phyloP scores from a whole-genome alignment of 371 early-diverging fungal genomes.

The Saksenaea vasiformis region DNA sequence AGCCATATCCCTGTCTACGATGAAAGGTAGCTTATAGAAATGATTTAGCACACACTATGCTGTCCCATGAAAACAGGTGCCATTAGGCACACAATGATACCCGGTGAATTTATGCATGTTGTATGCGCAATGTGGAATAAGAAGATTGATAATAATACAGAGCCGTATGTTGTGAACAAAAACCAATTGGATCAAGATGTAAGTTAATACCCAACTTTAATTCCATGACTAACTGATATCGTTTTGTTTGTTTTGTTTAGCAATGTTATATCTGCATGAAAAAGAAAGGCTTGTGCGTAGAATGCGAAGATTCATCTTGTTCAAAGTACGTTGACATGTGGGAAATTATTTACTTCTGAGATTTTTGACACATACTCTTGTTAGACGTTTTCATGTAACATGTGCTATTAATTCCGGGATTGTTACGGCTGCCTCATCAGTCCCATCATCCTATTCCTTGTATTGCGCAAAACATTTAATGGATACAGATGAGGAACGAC shows the following conservation, averaged over 20 bases:
- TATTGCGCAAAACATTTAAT: slow-evolving; percentile 13
- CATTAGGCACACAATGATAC: slow-evolving; percentile 50
- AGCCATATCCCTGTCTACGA: background rate
- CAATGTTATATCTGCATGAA: slow-evolving; percentile 32
- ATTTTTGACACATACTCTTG: background rate
- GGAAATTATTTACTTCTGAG: background rate
- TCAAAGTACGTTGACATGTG: slow-evolving; percentile 23
- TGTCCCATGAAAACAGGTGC: slow-evolving; percentile 54
- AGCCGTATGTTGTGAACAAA: slow-evolving; percentile 40
- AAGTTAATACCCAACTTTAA: slow-evolving; percentile 5
- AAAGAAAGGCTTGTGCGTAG: slow-evolving; percentile 34
- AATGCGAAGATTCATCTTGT: slow-evolving; percentile 36
- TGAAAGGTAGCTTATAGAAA: background rate
- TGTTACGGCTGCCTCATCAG: slow-evolving; percentile 6
- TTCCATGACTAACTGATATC: background rate
- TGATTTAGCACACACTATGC: slow-evolving; percentile 49
- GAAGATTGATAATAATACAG: slow-evolving; percentile 32
- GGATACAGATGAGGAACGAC: background rate
- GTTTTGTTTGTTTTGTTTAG: slow-evolving; percentile 12
- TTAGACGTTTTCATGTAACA: slow-evolving; percentile 19
- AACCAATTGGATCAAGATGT: slow-evolving; percentile 26
- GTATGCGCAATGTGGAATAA: slow-evolving; percentile 61
- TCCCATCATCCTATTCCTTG: slow-evolving; percentile 8
- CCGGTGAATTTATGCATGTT: slow-evolving; percentile 58
- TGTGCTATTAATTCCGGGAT: slow-evolving; percentile 22